Conservation (phyloP, 164 flowering plant genomes). For the Umbellularia californica region DNA sequence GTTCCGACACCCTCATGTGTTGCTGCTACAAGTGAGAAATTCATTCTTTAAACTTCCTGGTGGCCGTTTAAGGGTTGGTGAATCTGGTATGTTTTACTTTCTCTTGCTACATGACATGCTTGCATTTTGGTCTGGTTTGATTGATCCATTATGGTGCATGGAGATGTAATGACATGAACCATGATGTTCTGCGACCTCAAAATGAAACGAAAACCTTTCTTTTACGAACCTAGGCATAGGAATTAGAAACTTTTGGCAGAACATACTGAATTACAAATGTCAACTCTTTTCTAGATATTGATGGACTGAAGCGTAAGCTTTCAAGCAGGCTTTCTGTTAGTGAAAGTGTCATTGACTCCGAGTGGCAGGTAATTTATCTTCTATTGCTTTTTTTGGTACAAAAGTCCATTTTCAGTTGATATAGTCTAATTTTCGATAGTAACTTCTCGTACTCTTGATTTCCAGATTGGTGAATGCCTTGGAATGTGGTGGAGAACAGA, state of each 20-base stretch:
- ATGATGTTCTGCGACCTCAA: not conserved
- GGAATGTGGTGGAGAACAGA: conserved; percentile 87
- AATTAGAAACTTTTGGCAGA: not conserved
- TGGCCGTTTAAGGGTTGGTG: conserved; percentile 68
- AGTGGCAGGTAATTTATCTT: conserved; percentile 58
- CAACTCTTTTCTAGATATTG: conserved; percentile 37
- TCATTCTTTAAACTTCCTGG: conserved; percentile 74
- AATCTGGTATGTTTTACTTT: conserved; percentile 49
- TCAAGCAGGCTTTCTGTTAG: conserved; percentile 48
- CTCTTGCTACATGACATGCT: not conserved
- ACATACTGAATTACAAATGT: conserved; percentile 1
- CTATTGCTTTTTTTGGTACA: not conserved
- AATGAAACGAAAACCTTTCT: not conserved
- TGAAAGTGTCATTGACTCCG: conserved; percentile 24
- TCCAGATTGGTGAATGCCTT: conserved; percentile 74
- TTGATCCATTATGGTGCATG: not conserved
- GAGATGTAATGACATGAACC: not conserved
- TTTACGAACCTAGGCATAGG: not conserved
- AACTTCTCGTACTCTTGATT: not conserved
- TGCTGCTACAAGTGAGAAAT: conserved; percentile 65
- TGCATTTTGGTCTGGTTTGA: too few relatives aligned
- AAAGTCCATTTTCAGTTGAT: not conserved
- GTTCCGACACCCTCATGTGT: conserved; percentile 72
- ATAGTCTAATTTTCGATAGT: not conserved
- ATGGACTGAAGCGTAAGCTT: conserved; percentile 67